Base-by-base conservation (phyloP, 2,329 filamentous ascomycete genomes). In the Neonectria hederae region DNA sequence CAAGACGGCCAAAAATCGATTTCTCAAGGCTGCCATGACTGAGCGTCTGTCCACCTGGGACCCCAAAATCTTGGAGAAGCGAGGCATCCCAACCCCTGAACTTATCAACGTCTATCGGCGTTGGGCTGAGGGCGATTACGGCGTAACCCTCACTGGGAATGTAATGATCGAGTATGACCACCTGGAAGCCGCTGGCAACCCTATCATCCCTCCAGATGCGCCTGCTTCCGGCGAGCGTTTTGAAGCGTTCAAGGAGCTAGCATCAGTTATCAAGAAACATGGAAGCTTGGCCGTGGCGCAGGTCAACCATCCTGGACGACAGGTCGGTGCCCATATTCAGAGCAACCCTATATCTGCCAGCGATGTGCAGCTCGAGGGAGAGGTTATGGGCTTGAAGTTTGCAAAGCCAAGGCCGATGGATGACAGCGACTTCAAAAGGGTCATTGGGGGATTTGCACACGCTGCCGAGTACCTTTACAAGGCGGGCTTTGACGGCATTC, bases 1-100 rank as follows among this genome's bases (percentile, higher is more conserved):
- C 71, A 24, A 70, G 79, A 68, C 83, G 82, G 88, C 88, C 4
- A 85, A 84, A 54, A 92, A 91, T 74, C 82, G 88, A 21, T 88
- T 91, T 72, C 76, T 91, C 68, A 92, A 92, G 76, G 87, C 82
- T 2, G 86, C 90, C 49, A 91, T 92, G 89, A 86, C 86, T 0
- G 90, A 92, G 76, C 79, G 82, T 4, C 79, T 91, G 17, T 86
- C 88, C 0, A 87, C 84, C 2, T 92, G 87, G 87, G 82, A 86
- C 61, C 79, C 84, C 2, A 82, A 82, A 24, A 81, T 86, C 54
- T 68, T 84, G 14, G 77, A 82, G 11, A 80, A 81, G 7, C 82
- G 89, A 54, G 81, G 81, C 1, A 72, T 82, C n/a, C 81, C 81
- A 3, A 77, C 77, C 3, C 66, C 76, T 5, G 76, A 79, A 59